These are phyloP conservation scores for Angophora floribunda DNA, from an alignment of 345 rosid genomes.

Conservation along the genomic window DNA sequence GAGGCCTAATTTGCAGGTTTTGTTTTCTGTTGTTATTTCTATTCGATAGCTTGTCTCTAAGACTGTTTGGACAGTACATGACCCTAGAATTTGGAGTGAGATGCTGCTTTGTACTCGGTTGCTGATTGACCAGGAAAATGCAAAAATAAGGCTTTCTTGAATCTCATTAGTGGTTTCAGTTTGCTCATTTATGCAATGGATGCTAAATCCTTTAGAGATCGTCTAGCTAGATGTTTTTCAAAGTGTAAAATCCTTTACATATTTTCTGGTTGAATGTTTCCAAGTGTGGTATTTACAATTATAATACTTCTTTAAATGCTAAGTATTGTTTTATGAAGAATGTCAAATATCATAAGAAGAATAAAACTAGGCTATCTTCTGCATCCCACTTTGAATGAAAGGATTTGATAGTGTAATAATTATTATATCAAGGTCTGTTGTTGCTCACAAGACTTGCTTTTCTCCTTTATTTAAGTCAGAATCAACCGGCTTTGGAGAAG, in stretches of 20 bases:
- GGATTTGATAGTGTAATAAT: neutral
- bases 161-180: neutral
- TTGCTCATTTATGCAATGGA: neutral
- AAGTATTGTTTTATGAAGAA: neutral
- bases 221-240: neutral
- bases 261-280: neutral
- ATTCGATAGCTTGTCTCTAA: neutral
- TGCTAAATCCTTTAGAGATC: neutral
- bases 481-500: constrained; percentile 98
- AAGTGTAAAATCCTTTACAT: neutral
- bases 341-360: neutral
- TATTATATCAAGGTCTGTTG: neutral
- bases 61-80: neutral
- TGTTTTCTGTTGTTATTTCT: neutral
- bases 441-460: neutral
- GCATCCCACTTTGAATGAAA: neutral
- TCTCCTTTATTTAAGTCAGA: constrained; percentile 28
- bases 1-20: constrained; percentile 94
- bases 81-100: neutral
- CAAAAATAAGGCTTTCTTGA: neutral
- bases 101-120: neutral
- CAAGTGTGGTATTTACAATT: neutral
- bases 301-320: neutral
- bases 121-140: neutral
- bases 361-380: neutral